A percentile compares a stretch with the other conserved stretches of the same genome.
Conservation (phyloP, 768 basidiomycete species). For the Paxillus rubicundulus region DNA sequence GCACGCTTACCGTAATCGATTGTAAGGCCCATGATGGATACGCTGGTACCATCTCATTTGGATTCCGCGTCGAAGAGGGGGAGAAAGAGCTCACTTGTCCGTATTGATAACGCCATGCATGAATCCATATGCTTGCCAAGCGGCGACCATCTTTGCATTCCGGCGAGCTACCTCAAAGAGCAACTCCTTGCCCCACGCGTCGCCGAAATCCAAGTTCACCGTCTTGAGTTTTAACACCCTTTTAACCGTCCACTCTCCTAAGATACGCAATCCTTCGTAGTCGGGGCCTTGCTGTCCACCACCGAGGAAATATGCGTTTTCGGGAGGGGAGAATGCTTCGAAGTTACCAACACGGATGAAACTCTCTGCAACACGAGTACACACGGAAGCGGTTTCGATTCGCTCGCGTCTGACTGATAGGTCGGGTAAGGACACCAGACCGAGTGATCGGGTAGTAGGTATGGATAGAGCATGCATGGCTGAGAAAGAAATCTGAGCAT, state of each 20-base stretch:
- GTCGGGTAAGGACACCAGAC: constrained; percentile 70
- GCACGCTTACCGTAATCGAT: constrained; percentile 63
- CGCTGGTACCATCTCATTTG: constrained; percentile 39
- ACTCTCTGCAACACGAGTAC: constrained; percentile 81
- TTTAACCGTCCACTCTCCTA: constrained; percentile 73
- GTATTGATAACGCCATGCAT: constrained; percentile 98
- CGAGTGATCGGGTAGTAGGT: constrained; percentile 85
- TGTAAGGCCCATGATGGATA: constrained; percentile 71
- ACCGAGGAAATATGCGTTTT: constrained; percentile 62
- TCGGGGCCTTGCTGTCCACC: constrained; percentile 75
- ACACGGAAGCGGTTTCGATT: constrained; percentile 66
- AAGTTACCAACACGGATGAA: constrained; percentile 93
- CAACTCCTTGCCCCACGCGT: constrained; percentile 69
- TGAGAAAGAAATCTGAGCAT: constrained; percentile 38
- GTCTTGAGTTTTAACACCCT: constrained; percentile 51
- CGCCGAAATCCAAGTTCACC: constrained; percentile 41
- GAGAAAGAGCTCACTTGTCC: constrained; percentile 68
- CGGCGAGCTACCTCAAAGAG: constrained; percentile 76
- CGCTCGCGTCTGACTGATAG: constrained; percentile 76
- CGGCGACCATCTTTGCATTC: constrained; percentile 91
- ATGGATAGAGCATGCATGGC: constrained; percentile 80
- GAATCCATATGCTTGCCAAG: constrained; percentile 93
- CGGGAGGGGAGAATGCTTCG: constrained; percentile 77
- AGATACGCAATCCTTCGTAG: constrained; percentile 66
- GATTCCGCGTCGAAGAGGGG: not conserved